These are phyloP conservation scores for Lecanicillium sp. DNA, from an alignment of 2,329 filamentous ascomycete species.

Conservation along the genomic window DNA sequence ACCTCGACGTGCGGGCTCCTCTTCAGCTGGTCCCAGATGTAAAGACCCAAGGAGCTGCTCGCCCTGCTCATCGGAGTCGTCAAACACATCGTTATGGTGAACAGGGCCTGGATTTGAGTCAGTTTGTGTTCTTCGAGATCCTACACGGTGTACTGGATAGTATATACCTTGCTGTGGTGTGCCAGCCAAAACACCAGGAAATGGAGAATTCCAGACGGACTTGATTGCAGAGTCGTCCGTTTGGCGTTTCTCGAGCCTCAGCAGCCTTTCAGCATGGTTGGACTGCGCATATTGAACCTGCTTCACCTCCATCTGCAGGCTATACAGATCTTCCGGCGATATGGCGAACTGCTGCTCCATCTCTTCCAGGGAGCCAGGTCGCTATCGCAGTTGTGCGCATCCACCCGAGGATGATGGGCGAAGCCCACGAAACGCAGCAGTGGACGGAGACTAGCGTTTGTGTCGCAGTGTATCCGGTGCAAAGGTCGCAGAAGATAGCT, in stretches of 20 bases:
- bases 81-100: constrained; percentile 76
- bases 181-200: constrained; percentile 74
- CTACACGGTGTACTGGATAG: constrained; percentile 1
- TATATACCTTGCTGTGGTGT: constrained; percentile 77
- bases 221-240: constrained; percentile 63
- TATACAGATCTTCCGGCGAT: constrained; percentile 56
- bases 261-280: constrained; percentile 53
- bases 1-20: constrained; percentile 75
- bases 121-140: constrained; percentile 3
- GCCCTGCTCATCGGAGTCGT: constrained; percentile 81
- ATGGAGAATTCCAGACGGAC: constrained; percentile 90
- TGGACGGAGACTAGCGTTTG: no score
- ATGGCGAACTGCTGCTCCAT: constrained; percentile 58
- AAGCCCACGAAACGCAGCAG: no score
- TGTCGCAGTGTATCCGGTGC: no score
- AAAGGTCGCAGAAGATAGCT: no score
- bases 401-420: no score
- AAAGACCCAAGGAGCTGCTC: constrained; percentile 72
- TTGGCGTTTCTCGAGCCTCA: constrained; percentile 56
- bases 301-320: constrained; percentile 63
- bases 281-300: constrained; percentile 56
- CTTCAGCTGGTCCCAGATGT: constrained; percentile 72
- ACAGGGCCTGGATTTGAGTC: constrained; percentile 61
- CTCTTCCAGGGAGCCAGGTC: constrained; percentile 21
- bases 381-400: no score